Evolutionary conservation across 1,284 basidiomycete species (phyloP), one percentile per base, ranked within the genome.

Genomic region (Meripilus lineatus): DNA sequence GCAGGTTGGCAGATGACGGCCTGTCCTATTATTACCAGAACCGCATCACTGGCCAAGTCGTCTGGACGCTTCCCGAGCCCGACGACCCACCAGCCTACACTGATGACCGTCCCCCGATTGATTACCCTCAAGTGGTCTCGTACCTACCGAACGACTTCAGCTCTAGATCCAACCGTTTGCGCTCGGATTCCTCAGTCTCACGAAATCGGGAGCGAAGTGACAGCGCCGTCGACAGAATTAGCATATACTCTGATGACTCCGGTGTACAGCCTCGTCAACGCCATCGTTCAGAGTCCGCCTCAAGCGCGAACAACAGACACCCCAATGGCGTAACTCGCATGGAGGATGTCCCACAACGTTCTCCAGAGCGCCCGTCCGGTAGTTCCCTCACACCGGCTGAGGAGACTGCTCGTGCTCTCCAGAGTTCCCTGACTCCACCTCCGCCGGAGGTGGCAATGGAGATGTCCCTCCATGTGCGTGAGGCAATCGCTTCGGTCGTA

Each of bases 1-100:
- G 79, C 51, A 80, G 82, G 39, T 70, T 91, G 38, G 84, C 84
- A 18, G 88, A 93, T 55, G 91, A 94, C 57, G 90, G 90, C n/a
- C 69, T 80, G 61, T 78, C 82, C 1, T 89, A 85, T 62, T 90
- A 81, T 61, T 93, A 89, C 62, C 65, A 75, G 60, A 93, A 94
- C 69, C 79, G 75, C 51, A 57, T 74, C 14, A 86, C 84, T 44
- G 84, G 85, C 18, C 70, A 79, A 48, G 67, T 81, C 21, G 76
- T 75, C 38, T 88, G 84, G 88, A 79, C 77, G 1, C 66, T 78
- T 26, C 82, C 84, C 3, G 55, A 55, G n/a, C 24, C 55, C 4
- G 42, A 42, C 18, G 45, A 50, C 2, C 42, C 53, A 10, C 40
- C 49, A 2, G 35, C 52, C 14, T 49, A 55, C 35, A 34, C 28